Evolutionary conservation across 192 early-diverging fungal species (phyloP).

Genomic region (Coemansia sp.): DNA sequence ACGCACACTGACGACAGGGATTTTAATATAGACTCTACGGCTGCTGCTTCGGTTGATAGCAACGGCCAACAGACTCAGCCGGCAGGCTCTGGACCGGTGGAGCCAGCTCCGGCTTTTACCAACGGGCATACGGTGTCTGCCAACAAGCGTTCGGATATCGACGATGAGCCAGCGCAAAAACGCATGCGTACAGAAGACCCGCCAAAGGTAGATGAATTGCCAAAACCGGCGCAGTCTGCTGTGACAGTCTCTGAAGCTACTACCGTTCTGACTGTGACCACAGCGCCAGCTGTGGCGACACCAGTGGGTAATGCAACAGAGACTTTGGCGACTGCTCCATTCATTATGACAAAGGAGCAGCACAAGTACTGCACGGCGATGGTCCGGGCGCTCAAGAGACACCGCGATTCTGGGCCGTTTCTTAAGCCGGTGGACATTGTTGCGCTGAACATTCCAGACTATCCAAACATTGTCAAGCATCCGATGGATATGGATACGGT

Average conservation of each 20-base stretch:
- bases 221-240: neutral
- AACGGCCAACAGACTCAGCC: neutral
- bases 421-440: conserved; percentile 76
- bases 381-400: conserved; percentile 69
- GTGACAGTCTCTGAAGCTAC: neutral
- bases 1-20: conserved; percentile 3
- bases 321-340: neutral
- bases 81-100: neutral
- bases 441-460: conserved; percentile 76
- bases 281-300: neutral
- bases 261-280: neutral
- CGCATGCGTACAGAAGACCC: conserved; percentile 33
- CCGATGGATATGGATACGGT: conserved; percentile 82
- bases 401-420: conserved; percentile 85
- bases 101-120: conserved; percentile 4
- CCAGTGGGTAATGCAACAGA: neutral
- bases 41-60: neutral
- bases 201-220: neutral
- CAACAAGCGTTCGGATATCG: neutral
- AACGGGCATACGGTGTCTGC: conserved; percentile 9
- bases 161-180: conserved; percentile 24
- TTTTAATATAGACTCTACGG: neutral
- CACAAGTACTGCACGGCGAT: conserved; percentile 77
- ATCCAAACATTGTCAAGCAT: conserved; percentile 64
- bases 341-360: conserved; percentile 73